A percentile compares a stretch with the other conserved stretches of the same genome.
Conservation (phyloP, 1,139 yeast species). For the Wickerhamomyces sp. region DNA sequence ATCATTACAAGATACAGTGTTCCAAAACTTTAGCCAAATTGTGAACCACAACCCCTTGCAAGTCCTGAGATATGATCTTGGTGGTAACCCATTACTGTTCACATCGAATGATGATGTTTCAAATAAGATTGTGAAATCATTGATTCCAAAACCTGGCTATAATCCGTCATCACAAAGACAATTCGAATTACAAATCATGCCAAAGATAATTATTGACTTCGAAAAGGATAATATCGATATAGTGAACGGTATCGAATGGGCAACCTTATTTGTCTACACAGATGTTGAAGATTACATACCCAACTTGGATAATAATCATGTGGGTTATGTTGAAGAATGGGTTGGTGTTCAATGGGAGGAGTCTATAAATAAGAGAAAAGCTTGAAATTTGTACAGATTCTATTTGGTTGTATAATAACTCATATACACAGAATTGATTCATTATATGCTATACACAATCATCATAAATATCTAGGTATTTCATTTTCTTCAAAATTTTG, state of each 20-base stretch:
- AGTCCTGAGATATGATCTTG: slow-evolving; percentile 75
- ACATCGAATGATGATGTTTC: slow-evolving; percentile 45
- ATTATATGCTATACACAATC: no score
- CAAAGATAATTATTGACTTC: slow-evolving; percentile 79
- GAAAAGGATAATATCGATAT: slow-evolving; percentile 47
- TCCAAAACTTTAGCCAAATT: slow-evolving; percentile 70
- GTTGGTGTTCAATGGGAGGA: slow-evolving; percentile 95
- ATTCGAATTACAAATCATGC: slow-evolving; percentile 91
- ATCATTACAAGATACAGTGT: slow-evolving; percentile 58
- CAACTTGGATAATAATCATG: slow-evolving; percentile 52
- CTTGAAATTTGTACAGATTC: not conserved
- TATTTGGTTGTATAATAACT: no score
- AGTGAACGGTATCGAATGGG: slow-evolving; percentile 94
- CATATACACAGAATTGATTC: no score
- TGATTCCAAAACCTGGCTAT: slow-evolving; percentile 47
- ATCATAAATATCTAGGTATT: slow-evolving; percentile 63
- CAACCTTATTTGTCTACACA: slow-evolving; percentile 82
- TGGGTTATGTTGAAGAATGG: slow-evolving; percentile 87
- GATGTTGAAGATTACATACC: slow-evolving; percentile 71
- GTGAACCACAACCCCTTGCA: slow-evolving; percentile 83
- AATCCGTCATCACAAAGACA: slow-evolving; percentile 61
- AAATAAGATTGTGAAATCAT: slow-evolving; percentile 25
- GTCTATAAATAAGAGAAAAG: slow-evolving; percentile 4
- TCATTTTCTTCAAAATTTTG: slow-evolving; percentile 70
- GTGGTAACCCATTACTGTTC: slow-evolving; percentile 72